A percentile compares a stretch with the other conserved stretches of the same genome.
phyloP scores from a whole-genome alignment of 805 yeast genomes.

The Myxozyma melibiosi region DNA sequence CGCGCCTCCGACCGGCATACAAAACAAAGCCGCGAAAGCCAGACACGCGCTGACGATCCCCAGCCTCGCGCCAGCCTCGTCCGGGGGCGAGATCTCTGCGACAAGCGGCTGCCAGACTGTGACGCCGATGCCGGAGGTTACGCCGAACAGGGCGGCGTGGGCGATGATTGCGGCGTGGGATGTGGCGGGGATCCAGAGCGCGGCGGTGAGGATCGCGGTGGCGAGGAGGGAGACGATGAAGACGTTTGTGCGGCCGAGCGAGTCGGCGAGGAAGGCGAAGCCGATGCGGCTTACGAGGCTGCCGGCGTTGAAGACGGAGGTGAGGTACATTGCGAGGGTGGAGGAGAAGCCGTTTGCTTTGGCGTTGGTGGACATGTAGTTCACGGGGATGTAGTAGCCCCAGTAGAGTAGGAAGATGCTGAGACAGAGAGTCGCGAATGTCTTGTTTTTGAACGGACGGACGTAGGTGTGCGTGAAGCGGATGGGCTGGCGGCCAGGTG shows the following conservation, averaged over 20 bases:
- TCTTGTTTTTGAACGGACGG: conserved; percentile 8
- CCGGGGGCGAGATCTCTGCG: conserved; percentile 31
- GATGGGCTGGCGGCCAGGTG: conserved; percentile 12
- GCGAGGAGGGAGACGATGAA: conserved; percentile 39
- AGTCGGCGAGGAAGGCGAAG: conserved; percentile 53
- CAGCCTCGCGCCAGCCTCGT: conserved; percentile 57
- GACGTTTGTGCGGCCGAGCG: conserved; percentile 51
- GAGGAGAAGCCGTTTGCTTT: conserved; percentile 27
- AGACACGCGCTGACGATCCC: conserved; percentile 53
- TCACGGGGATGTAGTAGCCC: conserved; percentile 39
- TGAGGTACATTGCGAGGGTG: conserved; percentile 36
- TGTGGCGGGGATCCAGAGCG: conserved; percentile 18
- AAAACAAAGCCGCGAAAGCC: conserved; percentile 47
- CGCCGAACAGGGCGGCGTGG: conserved; percentile 40
- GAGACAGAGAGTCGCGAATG: background rate
- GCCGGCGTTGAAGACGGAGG: conserved; percentile 42
- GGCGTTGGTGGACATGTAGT: conserved; percentile 40
- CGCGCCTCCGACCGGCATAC: conserved; percentile 46
- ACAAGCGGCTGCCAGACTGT: conserved; percentile 40
- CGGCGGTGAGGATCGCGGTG: conserved; percentile 40
- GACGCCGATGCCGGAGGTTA: conserved; percentile 40
- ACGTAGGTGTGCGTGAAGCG: conserved; percentile 8
- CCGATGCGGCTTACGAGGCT: conserved; percentile 51
- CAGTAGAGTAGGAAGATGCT: conserved; percentile 6
- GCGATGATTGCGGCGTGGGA: conserved; percentile 34